A percentile compares a stretch with the other conserved stretches of the same genome.
Conservation (phyloP, 2,329 filamentous ascomycete genomes). For the Laburnicola sp. region DNA sequence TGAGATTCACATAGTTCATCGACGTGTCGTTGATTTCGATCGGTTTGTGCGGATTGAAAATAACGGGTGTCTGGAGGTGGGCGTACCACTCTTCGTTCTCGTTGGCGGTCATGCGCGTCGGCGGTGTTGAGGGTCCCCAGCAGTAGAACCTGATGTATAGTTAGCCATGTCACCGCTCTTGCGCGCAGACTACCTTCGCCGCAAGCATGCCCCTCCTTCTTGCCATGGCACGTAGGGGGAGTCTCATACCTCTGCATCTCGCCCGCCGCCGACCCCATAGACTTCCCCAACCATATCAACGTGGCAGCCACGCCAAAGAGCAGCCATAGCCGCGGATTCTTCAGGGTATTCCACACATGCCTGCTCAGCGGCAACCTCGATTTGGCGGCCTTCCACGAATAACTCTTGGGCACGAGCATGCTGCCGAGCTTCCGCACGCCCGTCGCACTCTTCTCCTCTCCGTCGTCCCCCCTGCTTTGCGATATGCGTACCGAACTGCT, state of each 20-base stretch:
- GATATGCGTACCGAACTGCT: slow-evolving; percentile 39
- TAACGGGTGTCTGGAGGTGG: slow-evolving; percentile 86
- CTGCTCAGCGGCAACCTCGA: slow-evolving; percentile 76
- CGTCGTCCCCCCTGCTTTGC: slow-evolving; percentile 32
- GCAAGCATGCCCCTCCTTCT: neutral
- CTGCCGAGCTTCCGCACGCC: slow-evolving; percentile 21
- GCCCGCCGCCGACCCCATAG: slow-evolving; percentile 75
- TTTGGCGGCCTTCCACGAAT: slow-evolving; percentile 88
- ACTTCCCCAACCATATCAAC: slow-evolving; percentile 83
- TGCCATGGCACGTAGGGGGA: neutral
- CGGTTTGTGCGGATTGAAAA: slow-evolving; percentile 93
- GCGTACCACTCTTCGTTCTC: slow-evolving; percentile 88
- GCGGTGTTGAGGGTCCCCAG: slow-evolving; percentile 92
- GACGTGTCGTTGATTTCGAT: slow-evolving; percentile 79
- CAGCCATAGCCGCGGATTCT: slow-evolving; percentile 76
- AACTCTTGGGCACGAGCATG: slow-evolving; percentile 91
- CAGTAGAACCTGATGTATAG: slow-evolving; percentile 80
- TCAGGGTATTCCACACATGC: slow-evolving; percentile 64
- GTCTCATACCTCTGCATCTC: slow-evolving; percentile 83
- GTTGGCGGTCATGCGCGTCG: slow-evolving; percentile 91
- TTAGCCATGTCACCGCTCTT: slow-evolving; percentile 22
- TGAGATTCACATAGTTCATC: slow-evolving; percentile 81
- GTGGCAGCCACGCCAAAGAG: slow-evolving; percentile 70
- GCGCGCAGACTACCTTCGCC: neutral
- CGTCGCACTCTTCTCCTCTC: slow-evolving; percentile 24